Evolutionary conservation across 805 yeast genomes (phyloP).

Genomic region (Barnettozyma siamensis): DNA sequence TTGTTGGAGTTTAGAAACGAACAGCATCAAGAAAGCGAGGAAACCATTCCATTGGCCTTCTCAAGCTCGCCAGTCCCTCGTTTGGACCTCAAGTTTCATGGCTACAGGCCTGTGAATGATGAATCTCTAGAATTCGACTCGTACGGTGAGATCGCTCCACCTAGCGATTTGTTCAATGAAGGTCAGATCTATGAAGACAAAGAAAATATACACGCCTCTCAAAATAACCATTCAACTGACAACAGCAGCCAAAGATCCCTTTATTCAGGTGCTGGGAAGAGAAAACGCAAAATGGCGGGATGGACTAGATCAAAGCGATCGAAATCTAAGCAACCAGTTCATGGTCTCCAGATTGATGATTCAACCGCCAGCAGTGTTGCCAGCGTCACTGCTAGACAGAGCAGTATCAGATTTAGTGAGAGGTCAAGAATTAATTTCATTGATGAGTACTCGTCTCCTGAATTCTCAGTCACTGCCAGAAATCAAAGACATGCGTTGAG

Average conservation of each 20-base stretch:
- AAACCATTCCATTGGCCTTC: background rate
- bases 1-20: constrained; percentile 2
- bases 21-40: background rate
- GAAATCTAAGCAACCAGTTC: too few relatives aligned
- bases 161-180: background rate
- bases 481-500: constrained; percentile 7
- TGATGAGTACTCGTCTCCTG: background rate
- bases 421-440: constrained; percentile 3
- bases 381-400: constrained; percentile 1
- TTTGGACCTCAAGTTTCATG: constrained; percentile 18
- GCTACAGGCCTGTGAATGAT: constrained; percentile 12
- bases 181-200: background rate
- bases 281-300: too few relatives aligned
- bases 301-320: too few relatives aligned
- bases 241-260: too few relatives aligned
- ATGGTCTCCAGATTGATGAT: background rate
- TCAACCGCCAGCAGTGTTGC: background rate
- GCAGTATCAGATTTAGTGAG: constrained; percentile 6
- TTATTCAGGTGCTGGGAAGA: too few relatives aligned
- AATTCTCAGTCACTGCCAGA: background rate
- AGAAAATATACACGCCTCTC: background rate
- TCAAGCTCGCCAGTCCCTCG: constrained; percentile 16
- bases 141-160: background rate
- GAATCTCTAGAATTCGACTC: constrained; percentile 12
- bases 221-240: background rate